Conservation (phyloP, 257 asterid genomes). For the Lavandula angustifolia region DNA sequence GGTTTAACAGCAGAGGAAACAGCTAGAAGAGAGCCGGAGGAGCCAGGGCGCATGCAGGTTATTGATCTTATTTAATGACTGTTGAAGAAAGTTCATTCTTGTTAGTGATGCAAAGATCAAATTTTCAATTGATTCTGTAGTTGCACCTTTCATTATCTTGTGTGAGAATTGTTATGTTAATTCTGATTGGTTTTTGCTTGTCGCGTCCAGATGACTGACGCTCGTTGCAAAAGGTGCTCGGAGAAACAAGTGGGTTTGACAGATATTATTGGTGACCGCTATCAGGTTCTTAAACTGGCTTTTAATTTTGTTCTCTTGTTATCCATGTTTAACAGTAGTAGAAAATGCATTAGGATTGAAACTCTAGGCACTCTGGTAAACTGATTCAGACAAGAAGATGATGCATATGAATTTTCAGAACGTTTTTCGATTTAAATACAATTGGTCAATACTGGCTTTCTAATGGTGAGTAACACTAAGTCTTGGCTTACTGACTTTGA, state of each 20-base stretch:
- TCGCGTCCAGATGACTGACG: slow-evolving; percentile 73
- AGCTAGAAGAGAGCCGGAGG: slow-evolving; percentile 71
- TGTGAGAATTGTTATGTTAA: background rate
- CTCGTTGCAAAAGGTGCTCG: slow-evolving; percentile 69
- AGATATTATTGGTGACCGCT: slow-evolving; percentile 66
- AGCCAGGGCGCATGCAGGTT: slow-evolving; percentile 63
- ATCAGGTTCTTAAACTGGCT: slow-evolving; percentile 50
- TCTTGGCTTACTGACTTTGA: too few relatives aligned
- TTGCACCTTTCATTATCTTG: background rate
- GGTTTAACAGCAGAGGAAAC: slow-evolving; percentile 83
- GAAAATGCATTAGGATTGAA: too few relatives aligned
- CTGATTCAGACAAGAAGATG: too few relatives aligned
- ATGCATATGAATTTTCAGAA: too few relatives aligned
- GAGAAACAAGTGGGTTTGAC: slow-evolving; percentile 65
- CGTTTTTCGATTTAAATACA: too few relatives aligned
- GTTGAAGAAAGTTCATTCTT: slow-evolving; percentile 12
- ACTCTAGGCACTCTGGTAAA: too few relatives aligned
- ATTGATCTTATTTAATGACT: slow-evolving; percentile 3
- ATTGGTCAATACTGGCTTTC: too few relatives aligned
- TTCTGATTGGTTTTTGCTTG: slow-evolving; percentile 1
- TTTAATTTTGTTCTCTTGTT: background rate
- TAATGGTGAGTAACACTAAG: too few relatives aligned
- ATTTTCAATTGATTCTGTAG: background rate
- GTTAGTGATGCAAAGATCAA: background rate
- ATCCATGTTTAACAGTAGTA: too few relatives aligned